Evolutionary conservation across 257 asterid genomes (phyloP), one percentile per base, ranked within the genome.

Genomic region (Salvia miltiorrhiza): DNA sequence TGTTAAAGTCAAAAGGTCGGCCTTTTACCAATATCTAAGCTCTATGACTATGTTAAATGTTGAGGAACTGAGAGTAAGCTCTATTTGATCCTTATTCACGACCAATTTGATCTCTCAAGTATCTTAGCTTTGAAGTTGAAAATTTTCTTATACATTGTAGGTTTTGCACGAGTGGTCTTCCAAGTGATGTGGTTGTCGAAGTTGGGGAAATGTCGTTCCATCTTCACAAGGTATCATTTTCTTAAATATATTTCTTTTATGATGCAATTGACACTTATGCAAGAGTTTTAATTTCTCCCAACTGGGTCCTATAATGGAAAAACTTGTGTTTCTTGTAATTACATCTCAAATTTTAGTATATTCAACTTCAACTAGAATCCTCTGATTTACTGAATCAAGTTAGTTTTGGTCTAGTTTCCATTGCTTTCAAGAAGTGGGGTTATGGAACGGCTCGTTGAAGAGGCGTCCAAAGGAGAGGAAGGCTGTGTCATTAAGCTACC

Each of bases 101-200:
- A 7, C 35, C 5, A 5, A 30, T 30, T 30, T 49, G 35, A 49
- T 60, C 7, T 47, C 11, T 32, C 10, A 4, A 44, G 24, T 56
- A 8, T 9, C 28, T 16, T 30, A 10, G 49, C 6, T 30, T 56
- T 30, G 30, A 64, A 26, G 32, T 65, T 48, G 59, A 48, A 6
- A 2, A 16, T 10, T 30, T 48, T 65, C 32, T 48, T 65, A 40
- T 7, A 41, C 7, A 40, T 69, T 73, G 65, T 61, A 93, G 99
- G 99, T 90, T 90, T 77, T 90, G 97, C 89, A 86, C 96, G 13
- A 85, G 90, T 59, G 99, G 99, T 69, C 96, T 93, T 54, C 99
- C 99, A 20, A 93, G 99, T 65, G 99, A 93, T 76, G 78, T 93
- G 13, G 85, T 86, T 69, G 97, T 93, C 23, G 94, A 90, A 83